Conservation (phyloP, 495 filamentous ascomycete genomes). For the Elasticomyces elasticus region DNA sequence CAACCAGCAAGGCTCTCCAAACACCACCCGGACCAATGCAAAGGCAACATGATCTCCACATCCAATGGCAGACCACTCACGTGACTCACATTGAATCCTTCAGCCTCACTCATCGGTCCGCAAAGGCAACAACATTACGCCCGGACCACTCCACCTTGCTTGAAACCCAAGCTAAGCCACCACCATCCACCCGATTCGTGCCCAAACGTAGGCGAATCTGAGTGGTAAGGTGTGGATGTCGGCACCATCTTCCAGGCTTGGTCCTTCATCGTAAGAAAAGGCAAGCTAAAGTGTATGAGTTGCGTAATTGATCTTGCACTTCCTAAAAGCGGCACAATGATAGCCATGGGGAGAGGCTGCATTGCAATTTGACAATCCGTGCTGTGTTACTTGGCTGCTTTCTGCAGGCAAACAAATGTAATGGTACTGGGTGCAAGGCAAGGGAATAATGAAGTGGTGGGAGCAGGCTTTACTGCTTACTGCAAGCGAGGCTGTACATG, state of each 20-base stretch:
- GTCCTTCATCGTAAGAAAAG: background rate
- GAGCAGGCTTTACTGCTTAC: background rate
- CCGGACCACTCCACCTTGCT: background rate
- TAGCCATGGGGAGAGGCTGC: conserved; percentile 65
- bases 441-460: background rate
- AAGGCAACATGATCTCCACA: background rate
- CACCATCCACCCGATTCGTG: background rate
- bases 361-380: conserved; percentile 99
- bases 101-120: background rate
- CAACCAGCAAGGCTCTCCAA: background rate
- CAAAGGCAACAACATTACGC: background rate
- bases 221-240: background rate
- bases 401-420: background rate
- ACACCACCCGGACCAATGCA: background rate
- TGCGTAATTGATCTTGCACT: conserved; percentile 16
- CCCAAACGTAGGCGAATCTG: background rate
- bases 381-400: conserved; percentile 38
- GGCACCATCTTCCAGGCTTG: conserved; percentile 12
- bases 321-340: conserved; percentile 63
- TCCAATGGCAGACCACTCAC: background rate
- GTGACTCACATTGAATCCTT: background rate
- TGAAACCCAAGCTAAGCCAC: background rate
- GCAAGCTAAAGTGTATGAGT: conserved; percentile 15
- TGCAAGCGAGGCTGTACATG: background rate
- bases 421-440: background rate